A percentile compares a stretch with the other conserved stretches of the same genome.
These are phyloP conservation scores for Rugosomyces carneus DNA, from an alignment of 1,284 basidiomycete species.

Conservation along the genomic window DNA sequence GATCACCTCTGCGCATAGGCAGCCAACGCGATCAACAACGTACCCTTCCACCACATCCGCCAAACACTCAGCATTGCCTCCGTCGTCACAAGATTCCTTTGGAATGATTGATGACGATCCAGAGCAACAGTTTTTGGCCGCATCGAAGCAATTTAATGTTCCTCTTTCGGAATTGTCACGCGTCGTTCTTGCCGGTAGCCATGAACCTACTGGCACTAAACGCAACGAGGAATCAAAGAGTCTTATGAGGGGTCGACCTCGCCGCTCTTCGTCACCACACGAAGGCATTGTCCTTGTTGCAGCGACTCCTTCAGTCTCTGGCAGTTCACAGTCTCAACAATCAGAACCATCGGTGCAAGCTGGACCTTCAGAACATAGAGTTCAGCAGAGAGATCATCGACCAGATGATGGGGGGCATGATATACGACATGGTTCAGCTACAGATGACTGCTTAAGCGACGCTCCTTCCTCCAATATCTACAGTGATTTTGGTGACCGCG, in stretches of 20 bases:
- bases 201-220: background rate
- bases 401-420: conserved; percentile 4
- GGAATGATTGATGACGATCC: conserved; percentile 43
- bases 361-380: conserved; percentile 4
- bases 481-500: conserved; percentile 18
- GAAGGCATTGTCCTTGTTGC: conserved; percentile 36
- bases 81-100: conserved; percentile 54
- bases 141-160: conserved; percentile 46
- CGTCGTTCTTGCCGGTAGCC: conserved; percentile 11
- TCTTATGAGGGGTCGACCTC: conserved; percentile 2
- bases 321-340: conserved; percentile 26
- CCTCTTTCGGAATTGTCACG: conserved; percentile 53
- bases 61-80: conserved; percentile 8
- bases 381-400: conserved; percentile 1
- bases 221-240: conserved; percentile 6
- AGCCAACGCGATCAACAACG: conserved; percentile 11
- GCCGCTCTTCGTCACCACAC: conserved; percentile 13
- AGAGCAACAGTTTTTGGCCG: conserved; percentile 39
- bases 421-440: conserved; percentile 6
- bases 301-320: conserved; percentile 39
- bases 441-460: conserved; percentile 21
- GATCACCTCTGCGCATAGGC: conserved; percentile 6
- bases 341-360: conserved; percentile 12
- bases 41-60: conserved; percentile 8
- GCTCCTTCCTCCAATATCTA: conserved; percentile 25